Percentiles rank a stretch among this genome's conserved stretches.
phyloP scores from a whole-genome alignment of 441 rosid species.

The Populus hybrid region DNA sequence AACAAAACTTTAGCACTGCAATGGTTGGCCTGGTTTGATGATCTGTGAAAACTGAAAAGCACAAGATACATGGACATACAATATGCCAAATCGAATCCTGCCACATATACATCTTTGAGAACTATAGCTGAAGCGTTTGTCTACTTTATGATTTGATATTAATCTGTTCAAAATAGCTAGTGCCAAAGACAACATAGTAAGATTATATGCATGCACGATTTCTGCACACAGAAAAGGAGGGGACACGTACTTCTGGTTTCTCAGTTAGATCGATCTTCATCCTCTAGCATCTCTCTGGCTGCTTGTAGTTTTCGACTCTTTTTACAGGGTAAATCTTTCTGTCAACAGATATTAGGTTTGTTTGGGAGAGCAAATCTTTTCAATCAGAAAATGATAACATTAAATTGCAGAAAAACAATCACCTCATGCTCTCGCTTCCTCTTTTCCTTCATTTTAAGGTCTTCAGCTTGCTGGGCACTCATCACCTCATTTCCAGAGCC shows the following conservation, averaged over 20 bases:
- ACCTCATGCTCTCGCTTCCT: constrained; percentile 88
- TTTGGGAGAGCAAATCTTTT: no score
- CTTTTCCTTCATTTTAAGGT: constrained; percentile 88
- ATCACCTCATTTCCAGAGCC: constrained; percentile 52
- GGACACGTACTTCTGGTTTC: constrained; percentile 29
- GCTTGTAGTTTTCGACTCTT: constrained; percentile 92
- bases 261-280: constrained; percentile 43
- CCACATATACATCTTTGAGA: neutral
- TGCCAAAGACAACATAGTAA: neutral
- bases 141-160: neutral
- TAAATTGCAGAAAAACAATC: no score
- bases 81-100: neutral
- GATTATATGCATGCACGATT: neutral
- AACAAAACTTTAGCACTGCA: no score
- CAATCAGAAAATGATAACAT: no score
- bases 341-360: constrained; percentile 3
- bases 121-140: neutral
- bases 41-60: neutral
- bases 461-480: constrained; percentile 89
- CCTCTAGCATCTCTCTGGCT: constrained; percentile 94
- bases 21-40: neutral
- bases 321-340: constrained; percentile 91
- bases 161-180: neutral
- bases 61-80: neutral
- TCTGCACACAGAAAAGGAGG: neutral